A percentile compares a stretch with the other conserved stretches of the same genome.
Evolutionary conservation across 169 alveolate species (phyloP).

Genomic region (Plasmodium berghei): DNA sequence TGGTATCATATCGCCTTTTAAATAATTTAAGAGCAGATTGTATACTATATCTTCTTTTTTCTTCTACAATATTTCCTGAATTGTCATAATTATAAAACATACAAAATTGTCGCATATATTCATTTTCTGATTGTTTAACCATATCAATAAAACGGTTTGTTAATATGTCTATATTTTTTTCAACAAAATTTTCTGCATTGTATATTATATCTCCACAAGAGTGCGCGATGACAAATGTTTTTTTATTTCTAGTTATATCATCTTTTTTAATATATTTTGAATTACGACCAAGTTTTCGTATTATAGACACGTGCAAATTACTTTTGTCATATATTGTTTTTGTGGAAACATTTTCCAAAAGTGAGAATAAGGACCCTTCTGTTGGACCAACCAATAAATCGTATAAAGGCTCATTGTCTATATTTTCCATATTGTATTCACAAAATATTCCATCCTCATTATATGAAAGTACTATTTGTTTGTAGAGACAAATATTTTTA

Average conservation of each 20-base stretch:
- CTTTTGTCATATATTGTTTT: conserved; percentile 18
- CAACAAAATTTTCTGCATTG: conserved; percentile 16
- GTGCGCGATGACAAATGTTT: conserved; percentile 29
- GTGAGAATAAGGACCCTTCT: conserved; percentile 36
- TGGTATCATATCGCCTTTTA: conserved; percentile 19
- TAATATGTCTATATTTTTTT: conserved; percentile 36
- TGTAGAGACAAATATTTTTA: conserved; percentile 12
- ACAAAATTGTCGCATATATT: conserved; percentile 40
- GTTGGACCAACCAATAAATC: conserved; percentile 1
- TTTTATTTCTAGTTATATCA: background rate
- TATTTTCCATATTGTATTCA: background rate
- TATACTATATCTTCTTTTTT: conserved; percentile 49
- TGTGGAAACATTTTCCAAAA: conserved; percentile 22
- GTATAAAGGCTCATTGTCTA: conserved; percentile 30
- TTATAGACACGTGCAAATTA: conserved; percentile 2
- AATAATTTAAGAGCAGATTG: conserved; percentile 29
- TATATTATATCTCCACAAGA: conserved; percentile 18
- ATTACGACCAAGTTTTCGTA: background rate
- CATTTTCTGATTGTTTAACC: conserved; percentile 45
- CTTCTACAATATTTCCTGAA: conserved; percentile 34
- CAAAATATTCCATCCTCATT: conserved; percentile 29
- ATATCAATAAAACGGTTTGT: conserved; percentile 28
- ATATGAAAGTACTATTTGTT: background rate
- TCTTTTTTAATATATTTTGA: conserved; percentile 16
- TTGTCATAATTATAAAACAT: conserved; percentile 23